These are phyloP conservation scores for Sporormia fimetaria DNA, from an alignment of 495 filamentous ascomycete species.

Conservation along the genomic window DNA sequence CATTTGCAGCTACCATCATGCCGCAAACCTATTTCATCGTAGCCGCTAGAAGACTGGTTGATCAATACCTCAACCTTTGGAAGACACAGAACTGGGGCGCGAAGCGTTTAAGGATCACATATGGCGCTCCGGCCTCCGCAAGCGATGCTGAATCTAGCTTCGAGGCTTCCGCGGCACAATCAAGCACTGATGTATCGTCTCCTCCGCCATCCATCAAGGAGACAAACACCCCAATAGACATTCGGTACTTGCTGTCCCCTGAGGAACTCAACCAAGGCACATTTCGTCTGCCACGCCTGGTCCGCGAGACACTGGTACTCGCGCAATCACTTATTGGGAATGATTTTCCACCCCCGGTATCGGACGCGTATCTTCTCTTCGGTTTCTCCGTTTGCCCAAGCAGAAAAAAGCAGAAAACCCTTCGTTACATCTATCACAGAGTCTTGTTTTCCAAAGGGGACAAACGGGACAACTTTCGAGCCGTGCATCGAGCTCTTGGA, in stretches of 20 bases:
- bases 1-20: too few relatives aligned
- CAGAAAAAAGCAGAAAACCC: not conserved
- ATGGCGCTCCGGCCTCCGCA: too few relatives aligned
- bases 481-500: not conserved
- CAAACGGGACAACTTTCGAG: not conserved
- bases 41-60: too few relatives aligned
- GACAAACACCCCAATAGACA: too few relatives aligned
- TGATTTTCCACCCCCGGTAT: not conserved
- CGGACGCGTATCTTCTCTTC: constrained; percentile 1
- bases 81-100: too few relatives aligned
- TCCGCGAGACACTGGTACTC: too few relatives aligned
- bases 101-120: too few relatives aligned
- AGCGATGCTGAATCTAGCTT: too few relatives aligned
- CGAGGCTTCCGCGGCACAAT: too few relatives aligned
- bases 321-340: not conserved
- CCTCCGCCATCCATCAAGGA: not conserved
- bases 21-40: too few relatives aligned
- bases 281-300: constrained; percentile 1
- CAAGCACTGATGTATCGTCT: too few relatives aligned
- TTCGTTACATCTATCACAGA: not conserved
- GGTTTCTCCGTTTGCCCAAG: not conserved
- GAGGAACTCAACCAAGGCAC: constrained; percentile 1
- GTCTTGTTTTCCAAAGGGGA: not conserved
- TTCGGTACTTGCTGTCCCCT: not conserved
- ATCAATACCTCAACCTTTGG: too few relatives aligned